Percentiles rank a stretch among this genome's conserved stretches.
These are phyloP conservation scores for Penicillium sp. DNA, from an alignment of 2,329 filamentous ascomycete species.

Conservation along the genomic window DNA sequence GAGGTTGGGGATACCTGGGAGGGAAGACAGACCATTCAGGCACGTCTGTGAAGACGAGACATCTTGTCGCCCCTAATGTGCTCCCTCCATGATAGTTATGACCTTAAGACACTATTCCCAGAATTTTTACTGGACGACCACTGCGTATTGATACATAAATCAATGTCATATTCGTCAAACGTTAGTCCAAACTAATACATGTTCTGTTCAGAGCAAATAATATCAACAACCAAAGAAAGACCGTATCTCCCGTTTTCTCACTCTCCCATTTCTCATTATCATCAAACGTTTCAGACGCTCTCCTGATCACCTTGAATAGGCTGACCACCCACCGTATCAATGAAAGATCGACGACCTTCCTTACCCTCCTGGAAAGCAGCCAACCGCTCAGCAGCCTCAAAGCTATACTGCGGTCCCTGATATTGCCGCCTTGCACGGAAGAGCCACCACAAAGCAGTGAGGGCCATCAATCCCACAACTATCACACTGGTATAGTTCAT, in stretches of 20 bases:
- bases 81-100: conserved; percentile 12
- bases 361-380: conserved; percentile 37
- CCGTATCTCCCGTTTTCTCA: too few relatives aligned
- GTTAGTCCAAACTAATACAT: background rate
- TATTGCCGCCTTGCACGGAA: conserved; percentile 30
- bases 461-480: conserved; percentile 33
- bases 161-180: background rate
- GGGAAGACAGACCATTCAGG: conserved; percentile 57
- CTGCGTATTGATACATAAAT: background rate
- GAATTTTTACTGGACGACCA: background rate
- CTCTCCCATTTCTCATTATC: background rate
- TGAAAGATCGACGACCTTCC: conserved; percentile 16
- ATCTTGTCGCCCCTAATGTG: background rate
- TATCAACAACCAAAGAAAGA: background rate
- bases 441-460: conserved; percentile 38
- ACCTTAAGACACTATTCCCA: conserved; percentile 10
- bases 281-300: conserved; percentile 1
- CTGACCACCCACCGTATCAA: conserved; percentile 10
- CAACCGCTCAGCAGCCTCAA: conserved; percentile 54
- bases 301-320: background rate
- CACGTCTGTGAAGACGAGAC: conserved; percentile 27
- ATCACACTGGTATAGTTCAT: conserved; percentile 54
- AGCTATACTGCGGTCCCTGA: conserved; percentile 41
- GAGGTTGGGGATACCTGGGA: conserved; percentile 73
- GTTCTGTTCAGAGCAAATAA: background rate